Conservation (phyloP, 768 basidiomycete genomes). For the Hemileccinum impolitum region DNA sequence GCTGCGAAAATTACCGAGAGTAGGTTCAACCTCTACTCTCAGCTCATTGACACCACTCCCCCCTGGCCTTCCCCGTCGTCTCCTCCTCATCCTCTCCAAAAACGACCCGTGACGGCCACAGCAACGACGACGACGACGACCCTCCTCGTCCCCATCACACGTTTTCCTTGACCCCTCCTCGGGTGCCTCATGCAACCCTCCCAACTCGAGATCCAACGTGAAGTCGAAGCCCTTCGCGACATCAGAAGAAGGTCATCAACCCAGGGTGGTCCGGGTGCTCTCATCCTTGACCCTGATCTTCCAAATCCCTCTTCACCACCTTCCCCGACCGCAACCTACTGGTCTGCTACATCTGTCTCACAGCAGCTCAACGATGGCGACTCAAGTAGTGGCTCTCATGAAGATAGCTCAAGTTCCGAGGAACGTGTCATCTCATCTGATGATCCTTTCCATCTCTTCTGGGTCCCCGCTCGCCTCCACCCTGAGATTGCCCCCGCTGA, state of each 20-base stretch:
- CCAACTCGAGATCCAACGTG: slow-evolving; percentile 80
- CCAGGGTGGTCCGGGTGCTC: slow-evolving; percentile 69
- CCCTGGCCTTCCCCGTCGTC: neutral
- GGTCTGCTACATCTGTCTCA: slow-evolving; percentile 36
- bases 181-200: slow-evolving; percentile 60
- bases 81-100: slow-evolving; percentile 1
- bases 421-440: slow-evolving; percentile 41
- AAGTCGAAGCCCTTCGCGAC: slow-evolving; percentile 82
- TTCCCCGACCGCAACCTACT: slow-evolving; percentile 54
- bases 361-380: slow-evolving; percentile 44
- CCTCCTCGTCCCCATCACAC: slow-evolving; percentile 10
- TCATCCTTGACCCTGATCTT: slow-evolving; percentile 89
- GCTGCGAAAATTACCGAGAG: slow-evolving; percentile 14
- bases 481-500: slow-evolving; percentile 97
- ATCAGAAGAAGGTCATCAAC: slow-evolving; percentile 80
- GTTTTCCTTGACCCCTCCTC: slow-evolving; percentile 6
- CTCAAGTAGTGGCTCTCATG: slow-evolving; percentile 39
- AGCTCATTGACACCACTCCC: neutral
- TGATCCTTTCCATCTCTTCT: slow-evolving; percentile 91
- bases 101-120: slow-evolving; percentile 12
- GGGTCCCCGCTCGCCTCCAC: slow-evolving; percentile 96
- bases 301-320: slow-evolving; percentile 66
- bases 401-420: slow-evolving; percentile 37
- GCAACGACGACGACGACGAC: slow-evolving; percentile 6
- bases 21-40: neutral